Conservation (phyloP, 2,329 filamentous ascomycete species). For the Phialophora tarda region DNA sequence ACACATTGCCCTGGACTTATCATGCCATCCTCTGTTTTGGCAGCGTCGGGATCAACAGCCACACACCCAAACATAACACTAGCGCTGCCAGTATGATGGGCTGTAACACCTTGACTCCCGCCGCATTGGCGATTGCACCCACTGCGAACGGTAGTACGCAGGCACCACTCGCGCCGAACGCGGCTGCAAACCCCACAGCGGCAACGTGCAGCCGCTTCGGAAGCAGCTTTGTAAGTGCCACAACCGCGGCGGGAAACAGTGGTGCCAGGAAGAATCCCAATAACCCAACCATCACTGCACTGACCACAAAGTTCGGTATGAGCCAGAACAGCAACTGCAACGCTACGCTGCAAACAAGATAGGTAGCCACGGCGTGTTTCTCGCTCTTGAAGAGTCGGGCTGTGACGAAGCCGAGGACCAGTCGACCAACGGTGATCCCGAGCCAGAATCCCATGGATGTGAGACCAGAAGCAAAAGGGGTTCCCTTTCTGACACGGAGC, state of each 20-base stretch:
- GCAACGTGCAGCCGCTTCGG: conserved; percentile 34
- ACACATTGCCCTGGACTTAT: neutral
- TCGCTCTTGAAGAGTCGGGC: conserved; percentile 70
- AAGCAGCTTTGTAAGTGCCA: conserved; percentile 35
- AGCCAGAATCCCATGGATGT: conserved; percentile 76
- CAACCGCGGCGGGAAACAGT: conserved; percentile 64
- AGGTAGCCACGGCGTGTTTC: conserved; percentile 64
- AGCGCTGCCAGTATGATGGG: conserved; percentile 56
- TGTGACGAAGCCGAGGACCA: conserved; percentile 74
- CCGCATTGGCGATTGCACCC: conserved; percentile 53
- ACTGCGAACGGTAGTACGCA: conserved; percentile 47
- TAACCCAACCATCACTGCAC: conserved; percentile 70
- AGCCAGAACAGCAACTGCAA: conserved; percentile 79
- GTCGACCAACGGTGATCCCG: conserved; percentile 73
- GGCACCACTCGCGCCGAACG: conserved; percentile 74
- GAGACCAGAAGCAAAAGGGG: conserved; percentile 73
- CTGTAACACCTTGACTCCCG: conserved; percentile 62
- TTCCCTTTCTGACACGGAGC: conserved; percentile 72
- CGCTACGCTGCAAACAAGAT: conserved; percentile 65
- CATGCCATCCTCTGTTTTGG: conserved; percentile 36
- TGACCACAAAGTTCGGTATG: conserved; percentile 72
- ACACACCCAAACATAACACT: conserved; percentile 31
- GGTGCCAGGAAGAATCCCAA: conserved; percentile 80
- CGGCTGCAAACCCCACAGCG: conserved; percentile 59
- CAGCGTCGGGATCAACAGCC: conserved; percentile 34